A percentile compares a stretch with the other conserved stretches of the same genome.
phyloP scores from a whole-genome alignment of 257 asterid genomes.

The Salvia miltiorrhiza region DNA sequence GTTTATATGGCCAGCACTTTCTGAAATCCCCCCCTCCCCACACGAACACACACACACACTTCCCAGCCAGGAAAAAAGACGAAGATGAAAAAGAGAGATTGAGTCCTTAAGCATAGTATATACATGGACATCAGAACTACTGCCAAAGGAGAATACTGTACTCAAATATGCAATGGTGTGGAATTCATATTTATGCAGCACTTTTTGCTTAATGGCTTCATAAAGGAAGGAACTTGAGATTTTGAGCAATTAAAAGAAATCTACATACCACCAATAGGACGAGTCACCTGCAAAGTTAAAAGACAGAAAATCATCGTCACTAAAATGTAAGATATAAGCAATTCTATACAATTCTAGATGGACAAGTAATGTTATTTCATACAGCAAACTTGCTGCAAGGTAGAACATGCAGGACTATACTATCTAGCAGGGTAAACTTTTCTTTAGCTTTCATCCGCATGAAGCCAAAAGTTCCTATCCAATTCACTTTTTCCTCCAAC shows the following conservation, averaged over 20 bases:
- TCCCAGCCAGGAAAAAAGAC: neutral
- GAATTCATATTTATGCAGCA: conserved; percentile 1
- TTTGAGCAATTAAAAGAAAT: neutral
- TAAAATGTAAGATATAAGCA: neutral
- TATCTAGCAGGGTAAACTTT: neutral
- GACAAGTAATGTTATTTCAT: neutral
- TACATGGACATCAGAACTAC: neutral
- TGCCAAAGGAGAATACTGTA: neutral
- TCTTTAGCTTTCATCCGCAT: neutral
- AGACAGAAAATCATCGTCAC: conserved; percentile 8
- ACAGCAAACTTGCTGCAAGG: neutral
- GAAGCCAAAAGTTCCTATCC: neutral
- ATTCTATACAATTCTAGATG: neutral
- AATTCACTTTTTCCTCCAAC: neutral
- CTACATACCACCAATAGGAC: conserved; percentile 50
- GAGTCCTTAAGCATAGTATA: neutral
- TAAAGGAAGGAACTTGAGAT: conserved; percentile 1
- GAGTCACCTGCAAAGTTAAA: conserved; percentile 43
- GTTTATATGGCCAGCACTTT: neutral
- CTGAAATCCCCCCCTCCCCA: neutral
- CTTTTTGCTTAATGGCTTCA: neutral
- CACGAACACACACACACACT: neutral
- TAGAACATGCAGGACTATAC: neutral
- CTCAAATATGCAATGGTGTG: neutral
- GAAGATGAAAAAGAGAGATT: neutral